Evolutionary conservation across 208 protist genomes (phyloP).

Genomic region (Wallacemonas collosoma): DNA sequence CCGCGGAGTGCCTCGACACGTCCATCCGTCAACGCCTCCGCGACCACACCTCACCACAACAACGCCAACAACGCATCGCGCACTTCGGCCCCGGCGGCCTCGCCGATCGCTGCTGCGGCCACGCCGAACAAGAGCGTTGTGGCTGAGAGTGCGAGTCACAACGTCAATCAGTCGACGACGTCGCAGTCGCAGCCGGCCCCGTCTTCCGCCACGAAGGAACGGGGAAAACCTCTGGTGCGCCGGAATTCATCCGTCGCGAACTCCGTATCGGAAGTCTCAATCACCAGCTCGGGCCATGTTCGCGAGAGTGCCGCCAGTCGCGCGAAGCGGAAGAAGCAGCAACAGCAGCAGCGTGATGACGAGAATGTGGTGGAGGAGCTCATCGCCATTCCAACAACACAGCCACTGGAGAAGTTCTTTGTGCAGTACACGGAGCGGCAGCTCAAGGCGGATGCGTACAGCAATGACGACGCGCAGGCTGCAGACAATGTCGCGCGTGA

Average conservation of each 20-base stretch:
- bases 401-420: slow-evolving; percentile 85
- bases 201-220: slow-evolving; percentile 1
- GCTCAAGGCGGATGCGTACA: slow-evolving; percentile 20
- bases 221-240: slow-evolving; percentile 6
- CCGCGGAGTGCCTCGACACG: slow-evolving; percentile 22
- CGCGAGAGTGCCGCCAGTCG: slow-evolving; percentile 10
- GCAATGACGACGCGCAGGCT: slow-evolving; percentile 25
- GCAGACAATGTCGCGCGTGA: slow-evolving; percentile 47
- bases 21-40: neutral
- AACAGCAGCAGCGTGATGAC: slow-evolving; percentile 10
- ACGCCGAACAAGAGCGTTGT: neutral
- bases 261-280: slow-evolving; percentile 12
- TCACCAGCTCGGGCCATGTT: slow-evolving; percentile 16
- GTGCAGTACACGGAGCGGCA: slow-evolving; percentile 47
- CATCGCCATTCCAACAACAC: slow-evolving; percentile 45
- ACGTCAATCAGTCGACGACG: slow-evolving; percentile 16
- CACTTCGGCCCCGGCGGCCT: slow-evolving; percentile 5
- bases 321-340: slow-evolving; percentile 11
- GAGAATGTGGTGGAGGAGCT: slow-evolving; percentile 59
- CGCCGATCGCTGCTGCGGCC: slow-evolving; percentile 20
- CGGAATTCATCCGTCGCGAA: slow-evolving; percentile 5
- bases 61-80: neutral
- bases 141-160: slow-evolving; percentile 23
- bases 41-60: neutral
- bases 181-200: neutral